Conservation (phyloP, 805 yeast genomes). For the Wickerhamiella brachini region DNA sequence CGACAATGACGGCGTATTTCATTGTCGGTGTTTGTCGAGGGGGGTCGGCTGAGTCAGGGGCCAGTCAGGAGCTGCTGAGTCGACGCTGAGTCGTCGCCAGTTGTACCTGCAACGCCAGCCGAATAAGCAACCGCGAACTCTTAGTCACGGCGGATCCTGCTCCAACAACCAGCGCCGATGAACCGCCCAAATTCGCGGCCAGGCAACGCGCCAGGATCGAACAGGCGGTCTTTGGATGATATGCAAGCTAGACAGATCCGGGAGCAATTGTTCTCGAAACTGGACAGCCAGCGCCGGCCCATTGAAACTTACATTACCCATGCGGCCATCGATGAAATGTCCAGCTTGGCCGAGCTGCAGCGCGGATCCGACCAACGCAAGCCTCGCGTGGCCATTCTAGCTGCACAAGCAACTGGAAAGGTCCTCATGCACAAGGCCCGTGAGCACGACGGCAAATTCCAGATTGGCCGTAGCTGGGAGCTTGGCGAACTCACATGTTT, state of each 20-base stretch:
- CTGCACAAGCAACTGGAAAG: slow-evolving; percentile 2
- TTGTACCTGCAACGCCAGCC: no score
- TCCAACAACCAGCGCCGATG: background rate
- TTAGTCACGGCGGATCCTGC: background rate
- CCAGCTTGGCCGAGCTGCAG: background rate
- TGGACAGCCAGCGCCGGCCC: background rate
- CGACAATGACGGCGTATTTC: slow-evolving; percentile 74
- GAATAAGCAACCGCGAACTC: background rate
- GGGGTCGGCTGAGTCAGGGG: background rate
- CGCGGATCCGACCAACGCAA: slow-evolving; percentile 1
- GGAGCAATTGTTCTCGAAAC: background rate
- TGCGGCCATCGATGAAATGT: background rate
- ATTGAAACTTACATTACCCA: slow-evolving; percentile 2
- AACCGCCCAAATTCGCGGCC: background rate
- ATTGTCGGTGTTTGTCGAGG: background rate
- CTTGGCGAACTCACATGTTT: slow-evolving; percentile 52
- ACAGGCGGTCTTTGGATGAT: background rate
- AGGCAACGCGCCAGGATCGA: background rate
- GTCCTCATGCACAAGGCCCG: slow-evolving; percentile 76
- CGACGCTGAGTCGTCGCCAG: no score
- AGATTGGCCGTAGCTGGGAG: slow-evolving; percentile 89
- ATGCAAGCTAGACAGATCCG: background rate
- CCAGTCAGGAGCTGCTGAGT: no score
- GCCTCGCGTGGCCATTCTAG: slow-evolving; percentile 14
- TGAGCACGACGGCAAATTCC: slow-evolving; percentile 62